These are phyloP conservation scores for Schizophyllum commune DNA, from an alignment of 1,284 basidiomycete species.

Conservation along the genomic window DNA sequence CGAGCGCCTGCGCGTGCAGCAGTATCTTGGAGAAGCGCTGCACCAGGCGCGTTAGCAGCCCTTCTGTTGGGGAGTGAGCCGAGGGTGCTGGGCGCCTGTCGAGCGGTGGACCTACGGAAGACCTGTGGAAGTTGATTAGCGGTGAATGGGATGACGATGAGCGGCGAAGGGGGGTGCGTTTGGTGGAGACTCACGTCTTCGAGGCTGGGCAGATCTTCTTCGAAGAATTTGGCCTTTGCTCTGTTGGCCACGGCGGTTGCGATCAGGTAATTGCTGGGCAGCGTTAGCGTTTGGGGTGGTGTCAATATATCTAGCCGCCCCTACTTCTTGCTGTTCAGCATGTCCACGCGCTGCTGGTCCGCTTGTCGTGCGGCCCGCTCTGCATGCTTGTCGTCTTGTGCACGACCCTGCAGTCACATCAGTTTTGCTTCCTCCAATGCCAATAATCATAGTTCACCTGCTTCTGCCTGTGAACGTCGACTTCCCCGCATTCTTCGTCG, in stretches of 20 bases:
- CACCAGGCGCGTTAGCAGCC: slow-evolving; percentile 55
- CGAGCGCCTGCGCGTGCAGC: slow-evolving; percentile 48
- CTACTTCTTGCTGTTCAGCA: slow-evolving; percentile 78
- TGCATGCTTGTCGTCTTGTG: slow-evolving; percentile 66
- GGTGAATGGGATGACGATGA: slow-evolving; percentile 9
- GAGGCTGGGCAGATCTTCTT: slow-evolving; percentile 54
- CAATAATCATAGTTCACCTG: no score
- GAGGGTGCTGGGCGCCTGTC: neutral
- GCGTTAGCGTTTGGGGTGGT: neutral
- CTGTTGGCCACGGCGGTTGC: slow-evolving; percentile 61
- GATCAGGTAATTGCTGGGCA: slow-evolving; percentile 58
- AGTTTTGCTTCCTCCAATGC: no score
- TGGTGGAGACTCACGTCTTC: slow-evolving; percentile 54
- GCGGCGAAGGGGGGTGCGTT: slow-evolving; percentile 7
- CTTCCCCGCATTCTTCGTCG: slow-evolving; percentile 66
- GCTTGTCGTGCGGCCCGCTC: slow-evolving; percentile 65
- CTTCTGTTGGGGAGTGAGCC: slow-evolving; percentile 35
- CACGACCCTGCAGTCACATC: slow-evolving; percentile 40
- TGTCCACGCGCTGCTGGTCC: slow-evolving; percentile 66
- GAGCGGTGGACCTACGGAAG: slow-evolving; percentile 45
- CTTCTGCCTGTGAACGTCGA: slow-evolving; percentile 66
- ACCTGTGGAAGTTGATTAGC: slow-evolving; percentile 31
- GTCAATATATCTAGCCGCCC: slow-evolving; percentile 6
- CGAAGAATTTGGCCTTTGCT: slow-evolving; percentile 62
- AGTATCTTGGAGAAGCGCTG: slow-evolving; percentile 45